phyloP scores from a whole-genome alignment of 2,329 filamentous ascomycete species.

The Epichloe amarillans region DNA sequence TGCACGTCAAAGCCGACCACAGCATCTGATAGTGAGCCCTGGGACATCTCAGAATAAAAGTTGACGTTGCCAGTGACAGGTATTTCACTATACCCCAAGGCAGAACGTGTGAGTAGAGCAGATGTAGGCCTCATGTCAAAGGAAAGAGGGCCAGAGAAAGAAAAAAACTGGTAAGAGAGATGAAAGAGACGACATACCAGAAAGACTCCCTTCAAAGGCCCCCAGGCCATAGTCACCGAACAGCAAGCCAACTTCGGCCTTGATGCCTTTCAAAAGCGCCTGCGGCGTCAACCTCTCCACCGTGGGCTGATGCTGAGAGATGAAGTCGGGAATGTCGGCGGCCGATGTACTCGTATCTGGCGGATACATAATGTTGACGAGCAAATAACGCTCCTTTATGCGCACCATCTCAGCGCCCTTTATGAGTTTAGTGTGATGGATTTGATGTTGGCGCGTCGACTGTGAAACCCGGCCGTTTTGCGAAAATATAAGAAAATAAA shows the following conservation, averaged over 20 bases:
- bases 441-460: neutral
- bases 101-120: neutral
- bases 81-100: slow-evolving; percentile 60
- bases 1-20: slow-evolving; percentile 79
- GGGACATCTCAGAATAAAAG: slow-evolving; percentile 76
- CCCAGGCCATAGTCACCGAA: slow-evolving; percentile 87
- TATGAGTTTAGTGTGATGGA: neutral
- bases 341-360: slow-evolving; percentile 29
- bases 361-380: slow-evolving; percentile 89
- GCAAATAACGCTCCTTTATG: slow-evolving; percentile 87
- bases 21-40: slow-evolving; percentile 74
- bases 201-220: slow-evolving; percentile 53
- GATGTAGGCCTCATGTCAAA: slow-evolving; percentile 1
- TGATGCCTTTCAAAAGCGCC: slow-evolving; percentile 54
- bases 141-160: neutral
- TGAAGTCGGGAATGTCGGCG: slow-evolving; percentile 38
- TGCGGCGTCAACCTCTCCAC: slow-evolving; percentile 55
- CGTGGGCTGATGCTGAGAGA: slow-evolving; percentile 70
- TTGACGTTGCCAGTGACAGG: slow-evolving; percentile 80
- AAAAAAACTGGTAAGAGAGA: neutral
- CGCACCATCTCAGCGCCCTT: slow-evolving; percentile 59
- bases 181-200: slow-evolving; percentile 33
- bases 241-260: slow-evolving; percentile 54
- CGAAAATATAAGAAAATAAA: neutral
- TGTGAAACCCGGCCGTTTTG: neutral